Evolutionary conservation across 2,329 filamentous ascomycete species (phyloP).

Genomic region (Penicillium griseofulvum): DNA sequence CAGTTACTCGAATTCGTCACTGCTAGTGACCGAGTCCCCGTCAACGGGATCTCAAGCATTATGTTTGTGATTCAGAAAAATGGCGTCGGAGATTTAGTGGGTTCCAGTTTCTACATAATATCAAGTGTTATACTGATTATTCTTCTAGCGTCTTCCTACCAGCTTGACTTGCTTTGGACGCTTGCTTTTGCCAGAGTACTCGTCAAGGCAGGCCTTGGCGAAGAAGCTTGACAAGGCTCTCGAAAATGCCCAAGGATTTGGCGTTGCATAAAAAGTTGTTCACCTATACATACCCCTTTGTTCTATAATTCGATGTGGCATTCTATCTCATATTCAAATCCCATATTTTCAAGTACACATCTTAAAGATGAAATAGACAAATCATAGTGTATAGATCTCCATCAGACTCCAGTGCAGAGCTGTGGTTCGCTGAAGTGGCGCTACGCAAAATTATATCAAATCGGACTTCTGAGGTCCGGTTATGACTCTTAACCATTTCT

Average conservation of each 20-base stretch:
- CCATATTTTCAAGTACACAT: background rate
- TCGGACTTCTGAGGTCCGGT: constrained; percentile 21
- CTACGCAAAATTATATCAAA: constrained; percentile 4
- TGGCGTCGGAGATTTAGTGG: constrained; percentile 58
- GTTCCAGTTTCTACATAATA: constrained; percentile 15
- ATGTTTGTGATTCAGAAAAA: constrained; percentile 82
- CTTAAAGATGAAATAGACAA: constrained; percentile 1
- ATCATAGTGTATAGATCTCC: constrained; percentile 9
- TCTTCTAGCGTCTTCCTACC: constrained; percentile 63
- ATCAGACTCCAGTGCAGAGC: constrained; percentile 8
- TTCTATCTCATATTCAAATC: background rate
- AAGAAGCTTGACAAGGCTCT: constrained; percentile 80
- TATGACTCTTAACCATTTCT: constrained; percentile 11
- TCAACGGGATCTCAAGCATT: constrained; percentile 77
- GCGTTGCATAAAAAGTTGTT: constrained; percentile 59
- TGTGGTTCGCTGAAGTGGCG: constrained; percentile 18
- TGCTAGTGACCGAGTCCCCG: constrained; percentile 83
- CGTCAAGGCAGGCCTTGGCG: constrained; percentile 64
- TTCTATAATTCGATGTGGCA: constrained; percentile 1
- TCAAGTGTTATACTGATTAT: constrained; percentile 5
- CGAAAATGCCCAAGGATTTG: constrained; percentile 86
- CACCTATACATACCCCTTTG: constrained; percentile 20
- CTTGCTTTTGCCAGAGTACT: constrained; percentile 80
- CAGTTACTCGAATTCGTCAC: constrained; percentile 91
- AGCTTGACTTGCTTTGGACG: constrained; percentile 93